Evolutionary conservation across 768 basidiomycete genomes (phyloP).

Genomic region (Lepiota venenata): DNA sequence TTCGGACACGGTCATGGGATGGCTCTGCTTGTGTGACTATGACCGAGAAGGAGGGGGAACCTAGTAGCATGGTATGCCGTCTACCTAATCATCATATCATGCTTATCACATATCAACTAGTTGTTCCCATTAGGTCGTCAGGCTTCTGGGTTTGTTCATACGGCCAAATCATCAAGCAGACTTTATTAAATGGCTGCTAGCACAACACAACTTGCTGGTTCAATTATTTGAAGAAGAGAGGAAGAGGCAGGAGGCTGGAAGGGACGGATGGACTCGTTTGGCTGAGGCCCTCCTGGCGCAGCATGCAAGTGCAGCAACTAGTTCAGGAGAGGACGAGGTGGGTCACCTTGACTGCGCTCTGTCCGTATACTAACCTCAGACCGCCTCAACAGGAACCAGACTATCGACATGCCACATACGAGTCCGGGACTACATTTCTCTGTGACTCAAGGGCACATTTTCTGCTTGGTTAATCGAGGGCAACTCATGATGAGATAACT

Average conservation of each 20-base stretch:
- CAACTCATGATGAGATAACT: constrained; percentile 4
- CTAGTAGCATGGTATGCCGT: constrained; percentile 50
- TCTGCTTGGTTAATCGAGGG: neutral
- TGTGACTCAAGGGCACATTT: constrained; percentile 61
- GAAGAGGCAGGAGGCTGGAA: constrained; percentile 59
- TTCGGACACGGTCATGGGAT: constrained; percentile 4
- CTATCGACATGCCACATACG: constrained; percentile 43
- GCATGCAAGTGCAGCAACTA: constrained; percentile 32
- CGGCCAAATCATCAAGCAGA: constrained; percentile 54
- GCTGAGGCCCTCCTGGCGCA: constrained; percentile 63
- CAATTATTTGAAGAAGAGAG: constrained; percentile 53
- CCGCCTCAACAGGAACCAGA: constrained; percentile 46
- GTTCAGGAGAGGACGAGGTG: constrained; percentile 41
- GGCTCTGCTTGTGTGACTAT: neutral
- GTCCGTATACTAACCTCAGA: constrained; percentile 11
- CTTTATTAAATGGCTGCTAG: constrained; percentile 49
- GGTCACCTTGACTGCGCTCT: constrained; percentile 15
- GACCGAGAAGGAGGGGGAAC: constrained; percentile 45
- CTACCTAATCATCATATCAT: neutral
- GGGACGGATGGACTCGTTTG: constrained; percentile 60
- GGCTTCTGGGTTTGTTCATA: constrained; percentile 32
- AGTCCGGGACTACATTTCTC: constrained; percentile 58
- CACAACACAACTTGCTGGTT: constrained; percentile 57
- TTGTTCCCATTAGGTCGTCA: constrained; percentile 36
- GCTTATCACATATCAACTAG: constrained; percentile 14